Base-by-base conservation (phyloP, 352 stramenopile species). In the Globisporangium middletonii region DNA sequence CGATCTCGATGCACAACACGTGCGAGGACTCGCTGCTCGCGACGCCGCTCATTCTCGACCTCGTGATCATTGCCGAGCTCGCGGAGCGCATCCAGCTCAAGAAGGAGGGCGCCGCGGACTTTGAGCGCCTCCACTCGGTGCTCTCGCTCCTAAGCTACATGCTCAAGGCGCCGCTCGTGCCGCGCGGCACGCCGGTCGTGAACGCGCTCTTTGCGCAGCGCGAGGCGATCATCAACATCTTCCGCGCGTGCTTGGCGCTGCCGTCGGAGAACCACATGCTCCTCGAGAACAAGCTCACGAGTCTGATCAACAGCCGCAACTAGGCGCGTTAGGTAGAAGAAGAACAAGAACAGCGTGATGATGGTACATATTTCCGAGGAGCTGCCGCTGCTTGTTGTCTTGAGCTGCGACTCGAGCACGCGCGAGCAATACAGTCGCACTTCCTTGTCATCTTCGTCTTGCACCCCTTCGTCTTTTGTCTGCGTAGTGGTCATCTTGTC, bases 1-100 rank as follows among this genome's bases (percentile, higher is more conserved):
- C 97, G n/a, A 99, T 99, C 75, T 96, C 96, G 30, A 99, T 99
- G 96, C 97, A 99, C 89, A 99, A 99, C 77, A 99, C 97, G 57
- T 99, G 97, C 77, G 97, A 99, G 71, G 97, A 99, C 73, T 99
- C 96, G 55, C 76, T 99, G 26, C 77, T 99, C 48, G 97, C 97
- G 28, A 97, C 96, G 60, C 97, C 97, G 38, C 69, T 99, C 50
- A 99, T 99, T 68, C 84, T 99, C 43, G 97, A 99, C 72, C 81
- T 99, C 35, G 92, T 99, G 23, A 93, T 99, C 47, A 84, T 99
- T 46, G 96, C 91, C 51, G 97, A 99, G 75, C 75, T 99, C 12
- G 97, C 92, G 18, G 90, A 99, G 77, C 95, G 97, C 55, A 98
- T 99, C 48, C 81, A 85, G 38, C 81, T 99, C 50, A 95, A 96